Evolutionary conservation across 108 stramenopile species (phyloP).

Genomic region (Nannochloropsis oceanica): DNA sequence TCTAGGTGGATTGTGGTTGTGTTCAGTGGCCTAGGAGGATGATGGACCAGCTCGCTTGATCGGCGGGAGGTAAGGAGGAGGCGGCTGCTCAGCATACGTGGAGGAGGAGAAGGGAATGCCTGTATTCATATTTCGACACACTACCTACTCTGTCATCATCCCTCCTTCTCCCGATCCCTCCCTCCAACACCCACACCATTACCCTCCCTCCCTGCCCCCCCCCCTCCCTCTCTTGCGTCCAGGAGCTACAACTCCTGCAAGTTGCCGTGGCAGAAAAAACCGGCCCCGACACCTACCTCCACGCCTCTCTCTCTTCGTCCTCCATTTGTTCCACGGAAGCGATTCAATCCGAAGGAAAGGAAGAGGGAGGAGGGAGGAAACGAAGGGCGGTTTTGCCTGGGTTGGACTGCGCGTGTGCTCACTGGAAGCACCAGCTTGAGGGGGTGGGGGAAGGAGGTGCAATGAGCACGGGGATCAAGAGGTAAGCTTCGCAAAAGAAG

Average conservation of each 20-base stretch:
- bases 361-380: not conserved
- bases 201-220: too few species aligned
- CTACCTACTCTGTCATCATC: too few species aligned
- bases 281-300: not conserved
- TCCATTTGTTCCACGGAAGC: not conserved
- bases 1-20: too few species aligned
- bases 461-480: not conserved
- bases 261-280: not conserved
- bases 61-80: too few species aligned
- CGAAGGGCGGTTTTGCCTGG: not conserved
- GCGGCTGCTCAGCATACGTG: too few species aligned
- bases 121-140: too few species aligned
- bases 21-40: too few species aligned
- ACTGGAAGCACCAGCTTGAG: not conserved
- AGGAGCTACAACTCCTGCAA: not conserved
- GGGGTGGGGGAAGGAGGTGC: not conserved
- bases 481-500: not conserved
- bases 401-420: not conserved
- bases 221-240: not conserved
- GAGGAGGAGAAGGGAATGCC: too few species aligned
- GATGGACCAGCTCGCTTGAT: too few species aligned
- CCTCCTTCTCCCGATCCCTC: too few species aligned
- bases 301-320: not conserved
- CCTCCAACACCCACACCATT: too few species aligned
- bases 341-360: not conserved